These are phyloP conservation scores for Backusella tuberculispora DNA, from an alignment of 192 early-diverging fungal genomes.

Conservation along the genomic window DNA sequence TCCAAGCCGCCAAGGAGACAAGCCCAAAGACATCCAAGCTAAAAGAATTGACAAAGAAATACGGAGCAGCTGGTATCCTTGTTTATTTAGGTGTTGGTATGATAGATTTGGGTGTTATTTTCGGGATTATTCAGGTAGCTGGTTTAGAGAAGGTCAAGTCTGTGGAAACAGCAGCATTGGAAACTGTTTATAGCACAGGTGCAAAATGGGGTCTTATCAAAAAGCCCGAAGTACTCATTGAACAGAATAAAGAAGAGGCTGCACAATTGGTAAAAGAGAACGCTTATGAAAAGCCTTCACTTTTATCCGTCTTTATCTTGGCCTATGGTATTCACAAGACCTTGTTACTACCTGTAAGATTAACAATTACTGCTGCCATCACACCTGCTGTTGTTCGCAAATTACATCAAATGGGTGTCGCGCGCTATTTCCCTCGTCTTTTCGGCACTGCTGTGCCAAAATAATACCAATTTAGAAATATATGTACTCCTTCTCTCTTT, in stretches of 20 bases:
- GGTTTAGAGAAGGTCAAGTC: constrained; percentile 57
- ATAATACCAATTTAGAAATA: constrained; percentile 3
- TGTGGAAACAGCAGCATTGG: constrained; percentile 44
- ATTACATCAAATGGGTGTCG: constrained; percentile 53
- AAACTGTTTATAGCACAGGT: constrained; percentile 32
- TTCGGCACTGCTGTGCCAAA: constrained; percentile 15
- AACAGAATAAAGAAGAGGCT: not conserved
- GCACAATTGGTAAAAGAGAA: not conserved
- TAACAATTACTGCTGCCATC: constrained; percentile 56
- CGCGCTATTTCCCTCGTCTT: constrained; percentile 28
- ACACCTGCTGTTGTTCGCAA: constrained; percentile 59
- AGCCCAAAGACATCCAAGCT: constrained; percentile 26
- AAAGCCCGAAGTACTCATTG: not conserved
- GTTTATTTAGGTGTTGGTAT: constrained; percentile 54
- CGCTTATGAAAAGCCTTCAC: constrained; percentile 39
- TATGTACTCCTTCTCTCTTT: not conserved
- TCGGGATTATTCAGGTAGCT: constrained; percentile 49
- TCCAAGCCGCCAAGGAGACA: constrained; percentile 6
- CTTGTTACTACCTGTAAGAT: constrained; percentile 56
- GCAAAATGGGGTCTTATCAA: constrained; percentile 9
- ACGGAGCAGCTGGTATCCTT: constrained; percentile 51
- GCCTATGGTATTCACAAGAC: constrained; percentile 65
- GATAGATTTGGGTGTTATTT: constrained; percentile 54
- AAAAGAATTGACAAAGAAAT: constrained; percentile 46
- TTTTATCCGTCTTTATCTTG: constrained; percentile 55